Evolutionary conservation across 768 basidiomycete genomes (phyloP).

Genomic region (Termitomyces sp.): DNA sequence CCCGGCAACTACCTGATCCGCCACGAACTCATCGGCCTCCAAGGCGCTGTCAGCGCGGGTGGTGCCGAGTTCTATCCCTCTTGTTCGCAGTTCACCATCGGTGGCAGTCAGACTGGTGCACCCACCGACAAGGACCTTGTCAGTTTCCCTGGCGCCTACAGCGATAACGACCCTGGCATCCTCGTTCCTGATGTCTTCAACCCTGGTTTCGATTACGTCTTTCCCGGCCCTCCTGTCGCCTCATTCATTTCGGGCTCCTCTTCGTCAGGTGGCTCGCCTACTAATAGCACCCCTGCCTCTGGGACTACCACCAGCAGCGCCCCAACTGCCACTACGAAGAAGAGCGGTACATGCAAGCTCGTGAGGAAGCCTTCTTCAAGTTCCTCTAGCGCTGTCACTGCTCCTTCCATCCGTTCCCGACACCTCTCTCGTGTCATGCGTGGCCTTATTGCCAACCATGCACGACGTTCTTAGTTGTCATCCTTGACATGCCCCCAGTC

Average conservation of each 20-base stretch:
- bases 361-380: conserved; percentile 1
- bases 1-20: conserved; percentile 73
- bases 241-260: conserved; percentile 26
- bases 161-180: conserved; percentile 66
- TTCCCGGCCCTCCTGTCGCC: conserved; percentile 52
- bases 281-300: conserved; percentile 1
- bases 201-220: conserved; percentile 26
- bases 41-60: conserved; percentile 45
- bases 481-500: not conserved
- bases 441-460: conserved; percentile 14
- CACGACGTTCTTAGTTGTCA: not conserved
- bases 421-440: conserved; percentile 26
- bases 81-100: conserved; percentile 54
- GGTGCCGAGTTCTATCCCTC: conserved; percentile 81
- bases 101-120: conserved; percentile 45
- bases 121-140: conserved; percentile 49
- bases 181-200: conserved; percentile 44
- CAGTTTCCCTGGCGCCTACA: conserved; percentile 69
- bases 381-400: not conserved
- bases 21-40: conserved; percentile 79
- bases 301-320: conserved; percentile 2
- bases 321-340: conserved; percentile 7
- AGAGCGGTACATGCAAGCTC: conserved; percentile 15
- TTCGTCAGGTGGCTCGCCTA: not conserved
- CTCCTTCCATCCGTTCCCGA: conserved; percentile 15